Base-by-base conservation (phyloP, 2,329 filamentous ascomycete species). In the Arthroderma sp. region DNA sequence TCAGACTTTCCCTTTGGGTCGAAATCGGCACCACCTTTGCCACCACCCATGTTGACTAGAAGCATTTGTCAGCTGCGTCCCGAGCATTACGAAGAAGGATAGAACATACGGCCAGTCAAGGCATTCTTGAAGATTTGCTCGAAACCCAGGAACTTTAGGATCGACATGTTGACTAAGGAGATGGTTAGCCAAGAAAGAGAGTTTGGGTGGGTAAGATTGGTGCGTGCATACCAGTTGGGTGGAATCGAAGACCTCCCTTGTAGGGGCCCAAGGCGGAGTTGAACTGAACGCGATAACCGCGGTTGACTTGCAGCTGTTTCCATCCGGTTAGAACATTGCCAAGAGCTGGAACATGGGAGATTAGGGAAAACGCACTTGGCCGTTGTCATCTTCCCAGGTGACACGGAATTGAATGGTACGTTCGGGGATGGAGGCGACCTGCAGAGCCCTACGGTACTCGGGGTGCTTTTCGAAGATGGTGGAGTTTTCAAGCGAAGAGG, bases 111-210 rank as follows among this genome's bases (percentile, higher is more conserved):
- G 61, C 91, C 91, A 50, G 91, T 96, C 56, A 96, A 73, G 55
- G 91, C 91, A 85, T 96, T 96, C 79, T 96, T 96, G 78, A 96
- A 96, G 71, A 89, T 93, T 73, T 96, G 91, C 80, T 98, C 91
- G 61, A 96, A 96, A 54, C 89, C 91, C 62, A 98, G 77, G 73
- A 96, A 96, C 75, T 98, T 98, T 59, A 98, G 78, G 60, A 78
- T 73, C 46, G 71, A 77, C 44, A 81, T 71, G 64, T 81, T 73
- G 45, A 71, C 68, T 45, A 55, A 47, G 38, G 41, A 45, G 15
- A 40, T 28, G 46, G 10, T 48, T 10, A 29, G 36, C 31, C 32
- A 55, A 82, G 78, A 50, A 76, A 80, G 4, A 33, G 8, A 6
- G 15, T 28, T 28, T 22, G 15, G 15, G 15, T 22, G 15, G 15